Base-by-base conservation (phyloP, 495 filamentous ascomycete species). In the Penicillium canariense region DNA sequence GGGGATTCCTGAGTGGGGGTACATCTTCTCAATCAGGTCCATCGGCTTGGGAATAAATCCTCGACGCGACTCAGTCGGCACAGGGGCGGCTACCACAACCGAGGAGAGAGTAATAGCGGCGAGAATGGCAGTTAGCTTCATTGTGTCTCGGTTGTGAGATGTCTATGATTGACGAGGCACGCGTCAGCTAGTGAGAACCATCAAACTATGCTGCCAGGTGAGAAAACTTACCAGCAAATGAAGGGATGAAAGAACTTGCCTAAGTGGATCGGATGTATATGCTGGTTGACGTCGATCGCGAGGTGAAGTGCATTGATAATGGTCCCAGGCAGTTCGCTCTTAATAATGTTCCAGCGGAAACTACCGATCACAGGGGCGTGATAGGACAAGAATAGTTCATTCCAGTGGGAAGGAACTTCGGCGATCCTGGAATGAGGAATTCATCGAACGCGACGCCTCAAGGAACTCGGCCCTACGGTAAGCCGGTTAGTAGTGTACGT, bases 71-170 rank as follows among this genome's bases (percentile, higher is more conserved):
- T 36, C 45, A 2, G 25, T n/a, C 18, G 40, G 39, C 4, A 63
- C 27, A 10, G 56, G 60, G 15, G 48, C 47, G 12, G 59, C 56
- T 12, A 34, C 59, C 11, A 48, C 48, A 3, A 55, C 7, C 6
- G 55, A 44, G 5, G 60, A 58, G 54, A 63, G 18, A 1, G 36
- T 58, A 4, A 61, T 27, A 11, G 48, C 32, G 28, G 60, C 46
- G 35, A 60, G 23, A 32, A 62, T 52, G 9, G 56, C n/a, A n/a
- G 56, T 51, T 12, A 60, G 34, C 36, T 63, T 63, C 56, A 60
- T 63, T 26, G 15, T 60, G 44, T 17, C 5, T 0, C 10, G 5
- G 28, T 22, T 48, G 20, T 0, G 35, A 31, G 26, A 2, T 30
- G 2, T 48, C 17, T 10, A 27, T 42, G 17, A n/a, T 25, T 14